Conservation (phyloP, 2,329 filamentous ascomycete species). For the Colletotrichum nymphaeae region DNA sequence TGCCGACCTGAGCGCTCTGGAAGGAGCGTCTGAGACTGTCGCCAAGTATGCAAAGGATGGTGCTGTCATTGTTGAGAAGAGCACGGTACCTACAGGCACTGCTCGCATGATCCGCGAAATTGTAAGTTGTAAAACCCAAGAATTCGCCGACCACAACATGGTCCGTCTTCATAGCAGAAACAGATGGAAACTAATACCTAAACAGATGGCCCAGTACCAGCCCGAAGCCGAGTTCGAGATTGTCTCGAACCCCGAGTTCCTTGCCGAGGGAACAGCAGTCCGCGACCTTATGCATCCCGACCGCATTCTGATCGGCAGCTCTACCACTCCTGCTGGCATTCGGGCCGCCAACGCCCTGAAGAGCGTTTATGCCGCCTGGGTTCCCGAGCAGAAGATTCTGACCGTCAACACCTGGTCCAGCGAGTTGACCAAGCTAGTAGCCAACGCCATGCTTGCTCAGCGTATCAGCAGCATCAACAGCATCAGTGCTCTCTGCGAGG, state of each 20-base stretch:
- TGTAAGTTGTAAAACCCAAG: constrained; percentile 53
- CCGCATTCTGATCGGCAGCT: constrained; percentile 80
- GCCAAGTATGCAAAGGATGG: constrained; percentile 73
- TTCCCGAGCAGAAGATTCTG: constrained; percentile 74
- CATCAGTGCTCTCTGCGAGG: constrained; percentile 83
- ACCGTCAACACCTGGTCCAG: constrained; percentile 82
- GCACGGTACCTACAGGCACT: constrained; percentile 81
- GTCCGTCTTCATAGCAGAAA: neutral
- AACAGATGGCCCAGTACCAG: constrained; percentile 66
- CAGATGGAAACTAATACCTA: neutral
- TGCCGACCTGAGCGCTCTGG: constrained; percentile 78
- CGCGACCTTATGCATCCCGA: constrained; percentile 77
- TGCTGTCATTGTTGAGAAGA: constrained; percentile 85
- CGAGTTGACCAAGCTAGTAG: constrained; percentile 81
- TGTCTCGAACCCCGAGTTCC: constrained; percentile 84
- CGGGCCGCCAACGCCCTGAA: constrained; percentile 73
- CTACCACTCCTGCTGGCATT: constrained; percentile 68
- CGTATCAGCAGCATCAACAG: constrained; percentile 85
- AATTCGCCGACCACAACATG: neutral
- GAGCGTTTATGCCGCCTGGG: constrained; percentile 77
- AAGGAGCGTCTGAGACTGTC: constrained; percentile 75
- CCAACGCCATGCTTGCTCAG: constrained; percentile 85
- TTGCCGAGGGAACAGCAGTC: constrained; percentile 82
- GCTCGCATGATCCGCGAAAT: constrained; percentile 77
- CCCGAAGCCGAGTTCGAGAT: constrained; percentile 78